phyloP scores from a whole-genome alignment of 106 monocot species.

The Dioscorea dumetorum region DNA sequence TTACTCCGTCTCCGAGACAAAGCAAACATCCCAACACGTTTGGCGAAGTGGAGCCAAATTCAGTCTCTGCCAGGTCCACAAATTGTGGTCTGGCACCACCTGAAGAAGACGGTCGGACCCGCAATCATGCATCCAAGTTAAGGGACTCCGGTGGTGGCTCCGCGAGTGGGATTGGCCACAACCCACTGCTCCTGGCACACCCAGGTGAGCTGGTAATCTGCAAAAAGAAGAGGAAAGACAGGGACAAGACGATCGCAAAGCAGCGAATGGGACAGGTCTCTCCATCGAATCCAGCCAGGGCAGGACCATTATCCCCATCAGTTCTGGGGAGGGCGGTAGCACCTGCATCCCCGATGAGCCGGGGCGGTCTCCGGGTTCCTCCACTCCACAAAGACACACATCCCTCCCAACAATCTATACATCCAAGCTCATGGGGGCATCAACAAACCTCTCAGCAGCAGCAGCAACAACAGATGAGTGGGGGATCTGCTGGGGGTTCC shows the following conservation, averaged over 20 bases:
- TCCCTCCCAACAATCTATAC: conserved; percentile 6
- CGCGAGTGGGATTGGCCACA: conserved; percentile 1
- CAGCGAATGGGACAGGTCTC: conserved; percentile 30
- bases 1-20: conserved; percentile 20
- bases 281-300: conserved; percentile 25
- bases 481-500: conserved; percentile 9
- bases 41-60: conserved; percentile 9
- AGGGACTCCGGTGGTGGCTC: conserved; percentile 20
- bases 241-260: conserved; percentile 49
- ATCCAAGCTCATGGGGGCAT: conserved; percentile 15
- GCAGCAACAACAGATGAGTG: not conserved
- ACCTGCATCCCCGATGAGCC: conserved; percentile 15
- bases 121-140: conserved; percentile 16
- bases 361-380: conserved; percentile 19
- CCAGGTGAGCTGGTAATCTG: conserved; percentile 84
- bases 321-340: conserved; percentile 21
- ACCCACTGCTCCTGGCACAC: conserved; percentile 33
- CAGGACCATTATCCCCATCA: conserved; percentile 22
- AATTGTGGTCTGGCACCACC: not conserved
- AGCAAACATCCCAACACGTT: conserved; percentile 29
- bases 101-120: conserved; percentile 16
- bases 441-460: conserved; percentile 13
- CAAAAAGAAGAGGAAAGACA: conserved; percentile 94
- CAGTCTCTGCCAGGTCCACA: conserved; percentile 2
- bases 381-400: conserved; percentile 20